Base-by-base conservation (phyloP, 2,329 filamentous ascomycete genomes). In the Neonectria punicea region DNA sequence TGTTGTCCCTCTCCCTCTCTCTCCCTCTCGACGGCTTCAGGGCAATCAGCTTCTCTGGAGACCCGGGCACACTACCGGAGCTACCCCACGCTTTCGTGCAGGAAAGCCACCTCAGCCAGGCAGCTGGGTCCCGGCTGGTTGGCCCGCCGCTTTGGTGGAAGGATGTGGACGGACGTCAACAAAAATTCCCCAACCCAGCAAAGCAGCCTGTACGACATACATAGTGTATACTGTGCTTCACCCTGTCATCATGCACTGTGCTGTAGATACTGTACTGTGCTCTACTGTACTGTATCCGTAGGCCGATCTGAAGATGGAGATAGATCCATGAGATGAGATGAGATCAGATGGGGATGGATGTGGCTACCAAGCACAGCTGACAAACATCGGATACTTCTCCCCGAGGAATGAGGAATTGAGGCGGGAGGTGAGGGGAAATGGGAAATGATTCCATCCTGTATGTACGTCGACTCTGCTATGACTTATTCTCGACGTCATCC, bases 401-500 rank as follows among this genome's bases (percentile, higher is more conserved):
- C 34, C 34, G 11, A 13, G 34, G 34, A 36, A 36, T 36, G 11
- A 13, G 34, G 34, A 36, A 36, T 36, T 36, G 34, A 16, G 10
- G 34, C 34, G 14, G 22, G 41, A 20, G 28, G 39, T 25, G 25
- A 41, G 30, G 47, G 54, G 34, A 41, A 41, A n/a, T 43, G 25
- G 6, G 25, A 25, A 25, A 25, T 53, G 43, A 50, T 44, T 47
- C 43, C 58, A 43, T 34, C 8, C 30, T 30, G 30, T 30, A 36
- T 22, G 43, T 51, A 54, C 9, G 34, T 28, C 41, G 18, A n/a
- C 53, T n/a, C 28, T 16, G 25, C 39, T 7, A 67, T 73, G 71
- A 73, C 68, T 71, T 71, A 71, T 68, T 72, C 20, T 28, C 58
- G 62, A 73, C 71, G 71, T 73, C 71, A 73, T 22, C 36, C 36